phyloP scores from a whole-genome alignment of 768 basidiomycete genomes.

The Asterophora lycoperdoides region DNA sequence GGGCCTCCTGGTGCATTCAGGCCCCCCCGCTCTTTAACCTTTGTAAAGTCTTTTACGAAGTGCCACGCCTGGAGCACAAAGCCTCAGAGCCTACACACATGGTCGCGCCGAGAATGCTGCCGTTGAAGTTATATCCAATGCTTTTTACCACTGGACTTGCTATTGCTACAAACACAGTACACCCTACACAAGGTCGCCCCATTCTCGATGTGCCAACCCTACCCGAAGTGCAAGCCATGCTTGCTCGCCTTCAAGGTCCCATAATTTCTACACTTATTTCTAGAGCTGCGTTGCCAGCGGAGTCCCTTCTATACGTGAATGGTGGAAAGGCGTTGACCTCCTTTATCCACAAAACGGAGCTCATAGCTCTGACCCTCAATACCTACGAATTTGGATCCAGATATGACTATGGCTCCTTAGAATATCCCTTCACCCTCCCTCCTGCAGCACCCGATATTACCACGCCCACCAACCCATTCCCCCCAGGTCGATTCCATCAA shows the following conservation, averaged over 20 bases:
- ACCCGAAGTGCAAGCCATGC: slow-evolving; percentile 10
- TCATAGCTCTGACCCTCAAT: neutral
- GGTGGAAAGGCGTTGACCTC: neutral
- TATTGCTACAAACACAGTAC: neutral
- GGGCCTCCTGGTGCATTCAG: too few relatives aligned
- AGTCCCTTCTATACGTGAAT: slow-evolving; percentile 5
- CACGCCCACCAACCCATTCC: slow-evolving; percentile 1
- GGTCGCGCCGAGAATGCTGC: neutral
- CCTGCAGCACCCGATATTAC: slow-evolving; percentile 4
- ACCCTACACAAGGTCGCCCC: neutral
- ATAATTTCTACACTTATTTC: slow-evolving; percentile 9
- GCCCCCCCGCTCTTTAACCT: too few relatives aligned
- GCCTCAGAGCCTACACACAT: too few relatives aligned
- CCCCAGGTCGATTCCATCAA: slow-evolving; percentile 12
- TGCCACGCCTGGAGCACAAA: too few relatives aligned
- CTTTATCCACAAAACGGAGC: slow-evolving; percentile 6
- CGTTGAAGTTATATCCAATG: neutral
- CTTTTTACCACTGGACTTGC: neutral
- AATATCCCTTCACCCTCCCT: slow-evolving; percentile 14
- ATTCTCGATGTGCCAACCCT: slow-evolving; percentile 4
- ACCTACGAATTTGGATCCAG: neutral
- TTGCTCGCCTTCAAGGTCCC: slow-evolving; percentile 12
- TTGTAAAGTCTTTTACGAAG: too few relatives aligned
- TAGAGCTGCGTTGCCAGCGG: slow-evolving; percentile 2
- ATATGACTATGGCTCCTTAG: slow-evolving; percentile 12